These are phyloP conservation scores for Corchorus olitorius DNA, from an alignment of 345 rosid genomes.

Conservation along the genomic window DNA sequence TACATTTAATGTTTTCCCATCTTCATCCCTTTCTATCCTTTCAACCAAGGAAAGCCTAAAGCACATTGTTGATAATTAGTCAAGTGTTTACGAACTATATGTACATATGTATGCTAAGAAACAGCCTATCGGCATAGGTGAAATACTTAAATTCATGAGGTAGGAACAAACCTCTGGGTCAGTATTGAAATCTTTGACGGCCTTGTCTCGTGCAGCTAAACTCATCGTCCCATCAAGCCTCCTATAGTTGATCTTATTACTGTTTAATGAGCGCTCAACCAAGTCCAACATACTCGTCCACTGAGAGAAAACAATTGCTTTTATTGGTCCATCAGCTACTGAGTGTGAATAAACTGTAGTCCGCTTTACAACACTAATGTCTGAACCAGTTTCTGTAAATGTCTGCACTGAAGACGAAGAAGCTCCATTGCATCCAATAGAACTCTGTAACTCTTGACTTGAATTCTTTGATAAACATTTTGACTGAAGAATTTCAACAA, in stretches of 20 bases:
- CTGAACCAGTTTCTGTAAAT: constrained; percentile 26
- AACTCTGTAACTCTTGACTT: constrained; percentile 34
- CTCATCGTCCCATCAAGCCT: constrained; percentile 94
- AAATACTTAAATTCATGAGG: constrained; percentile 4
- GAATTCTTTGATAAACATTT: constrained; percentile 39
- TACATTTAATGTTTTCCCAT: no score
- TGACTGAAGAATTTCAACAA: constrained; percentile 64
- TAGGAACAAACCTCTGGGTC: constrained; percentile 65
- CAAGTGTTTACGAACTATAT: neutral
- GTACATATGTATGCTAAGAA: neutral
- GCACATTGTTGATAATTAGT: neutral
- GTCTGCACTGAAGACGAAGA: constrained; percentile 28
- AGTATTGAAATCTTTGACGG: constrained; percentile 77
- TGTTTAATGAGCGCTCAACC: constrained; percentile 59
- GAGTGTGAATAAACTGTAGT: constrained; percentile 38
- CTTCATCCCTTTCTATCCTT: no score
- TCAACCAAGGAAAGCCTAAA: neutral
- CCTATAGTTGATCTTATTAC: constrained; percentile 57
- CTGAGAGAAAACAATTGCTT: constrained; percentile 87
- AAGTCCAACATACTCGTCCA: constrained; percentile 95
- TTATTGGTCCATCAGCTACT: constrained; percentile 50
- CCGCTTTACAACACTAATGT: constrained; percentile 40
- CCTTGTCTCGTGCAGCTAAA: constrained; percentile 75
- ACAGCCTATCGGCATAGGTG: neutral
- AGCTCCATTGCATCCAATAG: constrained; percentile 33